A percentile compares a stretch with the other conserved stretches of the same genome.
phyloP scores from a whole-genome alignment of 331 rosid species.

The Erythrophleum ivorense region DNA sequence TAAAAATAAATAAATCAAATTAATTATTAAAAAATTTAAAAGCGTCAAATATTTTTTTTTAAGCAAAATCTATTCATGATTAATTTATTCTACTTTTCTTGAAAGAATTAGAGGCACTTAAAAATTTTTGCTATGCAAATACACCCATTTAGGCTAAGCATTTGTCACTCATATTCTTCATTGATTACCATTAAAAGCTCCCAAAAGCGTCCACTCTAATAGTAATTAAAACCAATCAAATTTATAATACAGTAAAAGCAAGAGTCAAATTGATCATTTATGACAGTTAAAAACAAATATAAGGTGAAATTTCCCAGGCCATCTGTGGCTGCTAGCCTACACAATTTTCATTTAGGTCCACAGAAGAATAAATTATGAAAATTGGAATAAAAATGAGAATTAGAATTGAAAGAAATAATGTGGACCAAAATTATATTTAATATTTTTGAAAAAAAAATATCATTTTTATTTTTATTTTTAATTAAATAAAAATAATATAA shows the following conservation, averaged over 20 bases:
- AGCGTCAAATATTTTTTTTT: not conserved
- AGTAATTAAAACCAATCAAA: no score
- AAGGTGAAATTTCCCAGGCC: not conserved
- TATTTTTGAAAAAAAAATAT: no score
- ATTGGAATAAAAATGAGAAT: no score
- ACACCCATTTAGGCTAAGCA: no score
- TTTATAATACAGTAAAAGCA: no score
- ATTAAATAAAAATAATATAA: no score
- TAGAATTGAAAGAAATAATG: no score
- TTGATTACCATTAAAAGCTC: not conserved
- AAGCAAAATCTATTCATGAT: not conserved
- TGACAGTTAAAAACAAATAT: not conserved
- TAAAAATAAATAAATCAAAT: not conserved
- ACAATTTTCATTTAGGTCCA: not conserved
- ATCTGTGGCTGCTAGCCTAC: not conserved
- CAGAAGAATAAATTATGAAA: not conserved
- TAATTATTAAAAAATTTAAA: not conserved
- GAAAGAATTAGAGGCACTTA: not conserved
- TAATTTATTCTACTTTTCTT: not conserved
- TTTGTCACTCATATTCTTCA: no score
- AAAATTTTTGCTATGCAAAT: no score
- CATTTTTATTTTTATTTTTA: no score
- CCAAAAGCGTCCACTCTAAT: no score
- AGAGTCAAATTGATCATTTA: not conserved
- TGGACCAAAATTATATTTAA: no score